A percentile compares a stretch with the other conserved stretches of the same genome.
Conservation (phyloP, 1,139 yeast genomes). For the Yamadazyma kanchanaburiensis region DNA sequence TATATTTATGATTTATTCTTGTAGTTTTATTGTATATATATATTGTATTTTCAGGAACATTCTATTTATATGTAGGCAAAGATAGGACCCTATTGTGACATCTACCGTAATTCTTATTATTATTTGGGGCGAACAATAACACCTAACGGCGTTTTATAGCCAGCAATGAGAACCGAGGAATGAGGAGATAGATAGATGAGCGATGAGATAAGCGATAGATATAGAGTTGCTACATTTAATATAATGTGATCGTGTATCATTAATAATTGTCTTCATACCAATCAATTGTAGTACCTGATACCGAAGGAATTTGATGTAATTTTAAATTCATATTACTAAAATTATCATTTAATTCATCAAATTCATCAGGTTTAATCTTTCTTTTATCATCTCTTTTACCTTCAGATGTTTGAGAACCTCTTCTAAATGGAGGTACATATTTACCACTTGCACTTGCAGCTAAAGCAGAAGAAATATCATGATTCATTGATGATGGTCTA, state of each 20-base stretch:
- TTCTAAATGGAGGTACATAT: slow-evolving; percentile 69
- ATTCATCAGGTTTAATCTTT: slow-evolving; percentile 4
- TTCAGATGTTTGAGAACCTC: slow-evolving; percentile 35
- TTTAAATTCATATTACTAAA: slow-evolving; percentile 5
- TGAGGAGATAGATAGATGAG: too few species aligned
- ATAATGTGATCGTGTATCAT: not conserved
- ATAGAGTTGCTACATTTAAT: not conserved
- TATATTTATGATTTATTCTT: too few species aligned
- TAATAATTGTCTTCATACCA: slow-evolving; percentile 25
- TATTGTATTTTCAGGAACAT: too few species aligned
- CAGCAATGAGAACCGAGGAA: too few species aligned
- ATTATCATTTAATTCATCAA: slow-evolving; percentile 5
- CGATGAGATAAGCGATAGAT: too few species aligned
- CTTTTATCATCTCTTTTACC: slow-evolving; percentile 7
- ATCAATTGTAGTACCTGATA: slow-evolving; percentile 31
- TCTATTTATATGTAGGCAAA: too few species aligned
- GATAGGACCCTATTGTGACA: too few species aligned
- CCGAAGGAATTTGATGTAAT: slow-evolving; percentile 14
- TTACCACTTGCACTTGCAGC: slow-evolving; percentile 40
- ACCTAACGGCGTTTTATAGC: too few species aligned
- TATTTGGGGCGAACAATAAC: too few species aligned
- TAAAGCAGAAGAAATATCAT: slow-evolving; percentile 9
- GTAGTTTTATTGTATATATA: too few species aligned
- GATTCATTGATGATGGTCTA: slow-evolving; percentile 15
- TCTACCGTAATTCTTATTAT: too few species aligned